These are phyloP conservation scores for Fusarium albidum DNA, from an alignment of 2,329 filamentous ascomycete species.

Conservation along the genomic window DNA sequence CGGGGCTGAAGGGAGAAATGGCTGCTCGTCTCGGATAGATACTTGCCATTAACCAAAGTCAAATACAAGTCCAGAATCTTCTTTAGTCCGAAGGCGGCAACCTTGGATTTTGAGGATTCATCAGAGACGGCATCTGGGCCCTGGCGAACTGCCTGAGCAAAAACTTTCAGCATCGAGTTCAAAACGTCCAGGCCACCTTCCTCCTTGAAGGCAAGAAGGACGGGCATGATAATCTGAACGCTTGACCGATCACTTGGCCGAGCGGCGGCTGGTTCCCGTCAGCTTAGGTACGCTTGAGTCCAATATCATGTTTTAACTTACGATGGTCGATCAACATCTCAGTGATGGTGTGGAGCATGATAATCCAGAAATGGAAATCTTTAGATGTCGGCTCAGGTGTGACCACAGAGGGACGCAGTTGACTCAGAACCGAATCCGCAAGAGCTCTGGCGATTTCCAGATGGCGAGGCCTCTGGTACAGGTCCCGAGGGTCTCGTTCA, in stretches of 20 bases:
- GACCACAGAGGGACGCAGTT: constrained; percentile 62
- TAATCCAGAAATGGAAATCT: constrained; percentile 82
- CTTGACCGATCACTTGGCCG: constrained; percentile 58
- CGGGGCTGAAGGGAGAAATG: constrained; percentile 55
- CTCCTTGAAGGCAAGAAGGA: constrained; percentile 88
- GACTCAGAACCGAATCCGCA: constrained; percentile 73
- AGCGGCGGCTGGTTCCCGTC: constrained; percentile 42
- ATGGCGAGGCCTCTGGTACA: constrained; percentile 62
- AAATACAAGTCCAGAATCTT: constrained; percentile 86
- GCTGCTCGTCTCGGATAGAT: constrained; percentile 78
- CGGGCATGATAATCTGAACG: constrained; percentile 71
- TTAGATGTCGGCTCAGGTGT: constrained; percentile 60
- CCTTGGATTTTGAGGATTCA: constrained; percentile 55
- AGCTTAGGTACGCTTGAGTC: constrained; percentile 18
- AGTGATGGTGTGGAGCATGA: constrained; percentile 79
- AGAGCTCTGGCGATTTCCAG: constrained; percentile 69
- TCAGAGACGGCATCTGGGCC: constrained; percentile 52
- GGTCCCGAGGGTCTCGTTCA: constrained; percentile 64
- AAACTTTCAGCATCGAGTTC: constrained; percentile 75
- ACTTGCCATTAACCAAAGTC: constrained; percentile 78
- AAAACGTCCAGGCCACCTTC: constrained; percentile 78
- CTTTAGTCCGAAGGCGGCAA: constrained; percentile 70
- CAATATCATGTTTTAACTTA: constrained; percentile 39
- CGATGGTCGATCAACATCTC: constrained; percentile 79
- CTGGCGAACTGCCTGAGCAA: constrained; percentile 51